Base-by-base conservation (phyloP, 129 eudicot genomes). In the Tagetes patula region DNA sequence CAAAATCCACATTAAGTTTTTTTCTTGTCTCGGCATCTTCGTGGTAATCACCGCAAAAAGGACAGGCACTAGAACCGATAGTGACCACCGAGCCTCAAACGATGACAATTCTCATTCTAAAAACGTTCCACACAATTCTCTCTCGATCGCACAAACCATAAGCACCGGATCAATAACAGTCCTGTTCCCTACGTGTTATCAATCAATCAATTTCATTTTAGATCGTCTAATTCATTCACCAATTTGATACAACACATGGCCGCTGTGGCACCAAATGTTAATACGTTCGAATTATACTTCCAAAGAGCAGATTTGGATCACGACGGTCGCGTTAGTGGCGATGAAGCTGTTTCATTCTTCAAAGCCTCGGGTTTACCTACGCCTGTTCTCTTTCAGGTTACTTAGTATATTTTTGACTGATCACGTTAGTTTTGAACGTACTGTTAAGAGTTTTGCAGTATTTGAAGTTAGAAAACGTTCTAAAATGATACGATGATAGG, bases 321-420 rank as follows among this genome's bases (percentile, higher is more conserved):
- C 33, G 92, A 88, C 59, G 90, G 92, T 6, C 85, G 90, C 73
- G 82, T 91, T 72, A 86, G 90, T 70, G 92, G 97, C 2, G 62
- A 52, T 6, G 96, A 88, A 82, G 96, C 92, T 34, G 88, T 91
- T 71, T 50, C 86, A 4, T 91, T 91, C 81, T 81, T 91, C 40
- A 85, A 84, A 65, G 91, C 82, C 56, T 48, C 95, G 61, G 80
- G 74, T 84, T 81, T 87, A 58, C 79, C 97, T 27, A 82, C 75
- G 72, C 95, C 68, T 42, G 88, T 91, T 69, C 95, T 91, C 61
- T 88, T 88, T 73, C 95, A 91, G 97, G 97, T 91, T 13, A 55
- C 27, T 20, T 20, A 20, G 27, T 20, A 27, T 67, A 10, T 10
- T 33, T n/a, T 71, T 72, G 12, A 38, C 52, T 53, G 8, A 47